These are phyloP conservation scores for Dendrobium officinale DNA, from an alignment of 106 monocot genomes.

Conservation along the genomic window DNA sequence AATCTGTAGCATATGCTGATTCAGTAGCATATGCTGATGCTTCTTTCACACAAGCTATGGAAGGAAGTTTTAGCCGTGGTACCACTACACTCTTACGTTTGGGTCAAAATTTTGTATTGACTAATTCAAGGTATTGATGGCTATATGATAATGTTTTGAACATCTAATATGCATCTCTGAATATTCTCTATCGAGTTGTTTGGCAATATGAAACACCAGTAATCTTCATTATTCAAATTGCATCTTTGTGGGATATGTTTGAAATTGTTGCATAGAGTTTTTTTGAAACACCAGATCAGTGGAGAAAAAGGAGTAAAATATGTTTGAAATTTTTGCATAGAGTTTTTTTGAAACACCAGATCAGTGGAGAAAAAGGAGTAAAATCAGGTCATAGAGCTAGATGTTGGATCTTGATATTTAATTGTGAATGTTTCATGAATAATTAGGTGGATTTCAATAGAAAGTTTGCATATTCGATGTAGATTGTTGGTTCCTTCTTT, in stretches of 20 bases:
- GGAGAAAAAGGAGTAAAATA: background rate
- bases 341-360: background rate
- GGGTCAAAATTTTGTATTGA: constrained; percentile 17
- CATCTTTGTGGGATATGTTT: background rate
- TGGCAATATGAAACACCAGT: background rate
- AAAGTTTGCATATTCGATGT: background rate
- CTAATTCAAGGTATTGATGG: constrained; percentile 31
- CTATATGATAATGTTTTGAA: background rate
- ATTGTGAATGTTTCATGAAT: background rate
- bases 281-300: background rate
- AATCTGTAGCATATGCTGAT: constrained; percentile 13
- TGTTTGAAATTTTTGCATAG: background rate
- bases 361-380: background rate
- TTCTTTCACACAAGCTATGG: constrained; percentile 25
- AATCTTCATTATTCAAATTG: background rate
- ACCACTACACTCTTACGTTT: constrained; percentile 10
- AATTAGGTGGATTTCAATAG: background rate
- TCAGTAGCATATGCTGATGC: constrained; percentile 19
- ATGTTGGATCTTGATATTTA: background rate
- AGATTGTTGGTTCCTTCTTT: no score
- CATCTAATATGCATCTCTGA: background rate
- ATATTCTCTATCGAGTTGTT: background rate
- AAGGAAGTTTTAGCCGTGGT: constrained; percentile 11
- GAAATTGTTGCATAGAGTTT: background rate
- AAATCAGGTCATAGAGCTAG: background rate